Percentiles rank a stretch among this genome's conserved stretches.
Evolutionary conservation across 1,139 yeast species (phyloP).

Genomic region (Suhomyces taliae): DNA sequence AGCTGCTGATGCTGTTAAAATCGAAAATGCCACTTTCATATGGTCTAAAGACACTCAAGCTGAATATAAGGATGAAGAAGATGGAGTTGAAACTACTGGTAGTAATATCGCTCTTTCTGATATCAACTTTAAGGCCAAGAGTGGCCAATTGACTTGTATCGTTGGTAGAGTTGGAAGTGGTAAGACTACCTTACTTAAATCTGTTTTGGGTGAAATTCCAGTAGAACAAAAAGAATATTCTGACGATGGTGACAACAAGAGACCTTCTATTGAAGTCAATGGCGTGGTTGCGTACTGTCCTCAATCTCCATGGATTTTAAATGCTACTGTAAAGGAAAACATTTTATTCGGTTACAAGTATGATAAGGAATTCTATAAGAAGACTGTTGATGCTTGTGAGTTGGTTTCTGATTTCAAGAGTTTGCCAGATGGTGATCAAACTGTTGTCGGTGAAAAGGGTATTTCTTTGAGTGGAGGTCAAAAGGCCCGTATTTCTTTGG

Average conservation of each 20-base stretch:
- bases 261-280: constrained; percentile 15
- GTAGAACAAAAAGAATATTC: constrained; percentile 7
- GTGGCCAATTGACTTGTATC: constrained; percentile 28
- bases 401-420: constrained; percentile 21
- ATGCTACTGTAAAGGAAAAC: constrained; percentile 23
- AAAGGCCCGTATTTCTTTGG: constrained; percentile 28
- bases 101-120: constrained; percentile 23
- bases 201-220: constrained; percentile 26
- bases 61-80: constrained; percentile 19
- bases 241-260: background rate
- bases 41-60: constrained; percentile 20
- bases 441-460: constrained; percentile 29
- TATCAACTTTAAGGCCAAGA: constrained; percentile 23
- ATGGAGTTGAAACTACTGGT: constrained; percentile 20
- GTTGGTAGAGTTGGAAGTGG: constrained; percentile 33
- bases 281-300: constrained; percentile 29
- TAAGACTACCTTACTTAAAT: constrained; percentile 26
- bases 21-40: constrained; percentile 23
- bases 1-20: constrained; percentile 16
- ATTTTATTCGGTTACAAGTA: constrained; percentile 24
- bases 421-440: constrained; percentile 26
- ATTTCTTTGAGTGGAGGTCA: constrained; percentile 29
- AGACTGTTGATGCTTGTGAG: constrained; percentile 23
- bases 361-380: constrained; percentile 19
- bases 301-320: constrained; percentile 25